Evolutionary conservation across 352 stramenopile species (phyloP).

Genomic region (Phytophthora sojae): DNA sequence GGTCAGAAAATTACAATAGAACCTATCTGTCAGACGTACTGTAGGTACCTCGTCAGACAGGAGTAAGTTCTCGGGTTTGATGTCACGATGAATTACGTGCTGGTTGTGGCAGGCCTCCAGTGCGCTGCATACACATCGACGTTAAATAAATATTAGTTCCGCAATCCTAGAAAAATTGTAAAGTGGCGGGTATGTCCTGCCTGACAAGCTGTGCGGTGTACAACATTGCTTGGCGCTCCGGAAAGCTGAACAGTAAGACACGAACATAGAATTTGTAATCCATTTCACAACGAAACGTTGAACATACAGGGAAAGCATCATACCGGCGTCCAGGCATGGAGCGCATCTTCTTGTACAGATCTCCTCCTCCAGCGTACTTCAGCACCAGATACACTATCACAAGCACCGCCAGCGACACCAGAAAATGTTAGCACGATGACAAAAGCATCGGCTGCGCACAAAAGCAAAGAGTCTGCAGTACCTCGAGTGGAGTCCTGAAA

Average conservation of each 20-base stretch:
- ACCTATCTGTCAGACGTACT: background rate
- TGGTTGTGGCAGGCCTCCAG: slow-evolving; percentile 81
- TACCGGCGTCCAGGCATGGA: slow-evolving; percentile 57
- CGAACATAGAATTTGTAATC: no score
- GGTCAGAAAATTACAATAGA: background rate
- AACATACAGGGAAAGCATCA: background rate
- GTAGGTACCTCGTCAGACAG: slow-evolving; percentile 65
- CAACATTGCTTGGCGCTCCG: slow-evolving; percentile 66
- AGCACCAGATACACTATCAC: slow-evolving; percentile 86
- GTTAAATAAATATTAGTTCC: slow-evolving; percentile 1
- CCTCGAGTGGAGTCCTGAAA: slow-evolving; percentile 83
- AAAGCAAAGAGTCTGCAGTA: slow-evolving; percentile 9
- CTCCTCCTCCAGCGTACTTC: slow-evolving; percentile 87
- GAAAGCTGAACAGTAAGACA: slow-evolving; percentile 43
- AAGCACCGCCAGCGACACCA: background rate
- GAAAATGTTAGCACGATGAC: background rate
- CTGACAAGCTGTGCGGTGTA: slow-evolving; percentile 82
- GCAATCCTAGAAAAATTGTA: background rate
- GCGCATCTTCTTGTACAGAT: slow-evolving; percentile 84
- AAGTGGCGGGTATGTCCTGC: slow-evolving; percentile 16
- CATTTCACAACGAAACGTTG: no score
- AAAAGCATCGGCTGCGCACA: no score
- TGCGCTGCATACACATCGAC: slow-evolving; percentile 30
- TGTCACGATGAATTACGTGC: slow-evolving; percentile 94
- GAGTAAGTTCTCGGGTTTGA: slow-evolving; percentile 97